Evolutionary conservation across 2,329 filamentous ascomycete species (phyloP), one percentile per base, ranked within the genome.

Genomic region (Sclerotinia nivalis): DNA sequence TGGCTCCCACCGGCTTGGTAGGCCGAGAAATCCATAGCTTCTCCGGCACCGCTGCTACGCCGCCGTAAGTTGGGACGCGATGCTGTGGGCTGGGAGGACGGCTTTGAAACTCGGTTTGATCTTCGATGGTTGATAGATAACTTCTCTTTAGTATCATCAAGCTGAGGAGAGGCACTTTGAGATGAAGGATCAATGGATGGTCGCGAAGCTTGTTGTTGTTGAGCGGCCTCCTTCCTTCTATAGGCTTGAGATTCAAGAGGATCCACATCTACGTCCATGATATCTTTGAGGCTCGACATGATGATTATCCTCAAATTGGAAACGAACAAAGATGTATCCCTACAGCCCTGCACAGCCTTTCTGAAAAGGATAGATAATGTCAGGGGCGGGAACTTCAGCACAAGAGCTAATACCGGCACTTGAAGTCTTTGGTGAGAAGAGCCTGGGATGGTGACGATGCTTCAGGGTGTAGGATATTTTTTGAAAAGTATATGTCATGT

Each of bases 221-320:
- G 72, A 55, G 75, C 74, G 71, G 76, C 75, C 73, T 76, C 74
- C 72, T 71, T 74, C 74, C 74, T 78, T 76, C 73, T 77, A 77
- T 76, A 77, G 67, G 76, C 76, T 72, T 78, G 76, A 69, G 76
- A 78, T 60, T 78, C 73, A 43, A 79, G 74, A 64, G 77, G 77
- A 71, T 79, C 77, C 55, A 78, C 76, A 71, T 79, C 78, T 47
- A 78, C 77, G 72, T 79, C 77, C 77, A 79, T 79, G 66, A 79
- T 79, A 73, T 78, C 77, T 73, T 76, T 76, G 73, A 79, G 73
- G 72, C 75, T 78, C 71, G 77, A 77, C 78, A 79, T 79, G 71
- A 72, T 76, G 66, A 69, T 70, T 71, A 71, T 72, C 66, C 72
- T 73, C 69, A 71, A 76, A 73, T 72, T 76, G 73, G 75, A 75